Evolutionary conservation across 768 basidiomycete genomes (phyloP).

Genomic region (Sporobolomyces pararoseus): DNA sequence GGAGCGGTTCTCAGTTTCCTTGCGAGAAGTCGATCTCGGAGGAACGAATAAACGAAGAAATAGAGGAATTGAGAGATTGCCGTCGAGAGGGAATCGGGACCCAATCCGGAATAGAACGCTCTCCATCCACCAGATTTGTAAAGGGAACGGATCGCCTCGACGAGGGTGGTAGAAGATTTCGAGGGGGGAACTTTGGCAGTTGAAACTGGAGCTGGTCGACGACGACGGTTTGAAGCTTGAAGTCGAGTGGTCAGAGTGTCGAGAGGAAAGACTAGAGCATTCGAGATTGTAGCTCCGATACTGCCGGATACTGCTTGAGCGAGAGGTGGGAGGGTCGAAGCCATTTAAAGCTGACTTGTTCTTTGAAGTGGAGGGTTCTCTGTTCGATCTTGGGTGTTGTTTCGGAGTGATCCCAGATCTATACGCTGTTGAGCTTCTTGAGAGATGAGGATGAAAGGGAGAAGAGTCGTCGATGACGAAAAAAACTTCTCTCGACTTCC

Average conservation of each 20-base stretch:
- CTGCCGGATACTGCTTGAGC: slow-evolving; percentile 61
- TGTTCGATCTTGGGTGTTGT: too few relatives aligned
- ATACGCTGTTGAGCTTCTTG: too few relatives aligned
- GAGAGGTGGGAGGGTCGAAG: slow-evolving; percentile 60
- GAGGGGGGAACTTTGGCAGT: not conserved
- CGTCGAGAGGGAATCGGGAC: slow-evolving; percentile 58
- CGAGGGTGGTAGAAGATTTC: slow-evolving; percentile 44
- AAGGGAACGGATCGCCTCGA: slow-evolving; percentile 49
- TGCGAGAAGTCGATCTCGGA: slow-evolving; percentile 47
- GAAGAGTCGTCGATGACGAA: too few relatives aligned
- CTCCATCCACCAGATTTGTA: slow-evolving; percentile 52
- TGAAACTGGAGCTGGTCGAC: not conserved
- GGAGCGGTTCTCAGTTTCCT: not conserved
- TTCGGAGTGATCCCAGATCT: too few relatives aligned
- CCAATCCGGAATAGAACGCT: slow-evolving; percentile 58
- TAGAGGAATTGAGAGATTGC: slow-evolving; percentile 61
- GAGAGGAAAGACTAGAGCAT: slow-evolving; percentile 59
- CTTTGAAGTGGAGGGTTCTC: too few relatives aligned
- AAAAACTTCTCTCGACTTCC: too few relatives aligned
- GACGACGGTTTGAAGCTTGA: slow-evolving; percentile 14
- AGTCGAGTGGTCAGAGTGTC: slow-evolving; percentile 22
- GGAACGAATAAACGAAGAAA: slow-evolving; percentile 60
- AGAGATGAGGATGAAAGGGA: too few relatives aligned
- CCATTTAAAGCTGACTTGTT: slow-evolving; percentile 56
- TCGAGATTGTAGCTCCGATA: slow-evolving; percentile 59